These are phyloP conservation scores for Simplicillium aogashimaense DNA, from an alignment of 2,329 filamentous ascomycete genomes.

Conservation along the genomic window DNA sequence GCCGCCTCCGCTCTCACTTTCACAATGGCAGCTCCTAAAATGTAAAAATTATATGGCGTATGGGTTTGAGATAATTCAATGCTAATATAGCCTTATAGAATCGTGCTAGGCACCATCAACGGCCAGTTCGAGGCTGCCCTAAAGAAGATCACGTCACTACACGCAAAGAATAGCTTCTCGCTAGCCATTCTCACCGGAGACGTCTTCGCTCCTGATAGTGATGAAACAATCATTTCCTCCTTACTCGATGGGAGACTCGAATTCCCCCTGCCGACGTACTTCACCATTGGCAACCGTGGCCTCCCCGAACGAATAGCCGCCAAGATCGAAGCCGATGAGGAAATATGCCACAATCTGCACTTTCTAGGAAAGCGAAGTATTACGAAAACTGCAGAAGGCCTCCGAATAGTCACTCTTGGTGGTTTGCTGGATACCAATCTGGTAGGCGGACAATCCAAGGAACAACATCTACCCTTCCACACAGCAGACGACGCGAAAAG, in stretches of 20 bases:
- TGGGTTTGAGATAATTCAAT: not conserved
- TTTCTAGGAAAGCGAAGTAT: conserved; percentile 80
- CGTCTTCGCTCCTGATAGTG: conserved; percentile 57
- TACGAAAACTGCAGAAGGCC: conserved; percentile 80
- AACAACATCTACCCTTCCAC: conserved; percentile 70
- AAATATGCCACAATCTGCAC: conserved; percentile 82
- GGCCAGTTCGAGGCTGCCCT: conserved; percentile 70
- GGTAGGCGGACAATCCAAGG: conserved; percentile 53
- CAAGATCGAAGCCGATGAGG: conserved; percentile 62
- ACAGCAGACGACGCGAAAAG: conserved; percentile 66
- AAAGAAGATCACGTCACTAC: conserved; percentile 68
- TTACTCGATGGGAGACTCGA: conserved; percentile 64
- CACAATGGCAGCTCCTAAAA: conserved; percentile 37
- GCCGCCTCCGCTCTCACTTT: not conserved
- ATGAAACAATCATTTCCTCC: conserved; percentile 47
- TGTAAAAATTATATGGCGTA: conserved; percentile 22
- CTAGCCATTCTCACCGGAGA: conserved; percentile 80
- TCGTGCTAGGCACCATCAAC: conserved; percentile 75
- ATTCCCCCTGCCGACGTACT: conserved; percentile 81
- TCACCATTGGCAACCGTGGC: conserved; percentile 66
- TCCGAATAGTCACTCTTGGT: conserved; percentile 80
- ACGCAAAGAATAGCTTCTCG: conserved; percentile 79
- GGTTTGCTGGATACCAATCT: conserved; percentile 57
- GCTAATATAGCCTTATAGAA: conserved; percentile 30
- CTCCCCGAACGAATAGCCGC: conserved; percentile 62